Percentiles rank a stretch among this genome's conserved stretches.
Evolutionary conservation across 2,329 filamentous ascomycete genomes (phyloP).

Genomic region (Epicoccum nigrum): DNA sequence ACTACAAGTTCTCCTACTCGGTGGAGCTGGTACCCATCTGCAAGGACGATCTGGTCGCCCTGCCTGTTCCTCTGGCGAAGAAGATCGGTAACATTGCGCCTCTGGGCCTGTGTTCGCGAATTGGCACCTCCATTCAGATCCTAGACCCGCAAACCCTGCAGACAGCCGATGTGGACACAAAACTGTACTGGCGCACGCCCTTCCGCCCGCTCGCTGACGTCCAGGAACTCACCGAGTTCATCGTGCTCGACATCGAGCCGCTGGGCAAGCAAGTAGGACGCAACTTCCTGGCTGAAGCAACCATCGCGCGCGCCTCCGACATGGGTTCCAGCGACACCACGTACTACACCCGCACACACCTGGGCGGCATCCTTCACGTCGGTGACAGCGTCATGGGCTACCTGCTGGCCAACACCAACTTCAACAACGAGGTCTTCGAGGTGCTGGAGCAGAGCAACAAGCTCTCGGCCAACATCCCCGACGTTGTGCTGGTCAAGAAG

Average conservation of each 20-base stretch:
- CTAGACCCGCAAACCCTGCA: slow-evolving; percentile 91
- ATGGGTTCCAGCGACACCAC: slow-evolving; percentile 84
- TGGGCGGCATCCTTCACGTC: slow-evolving; percentile 82
- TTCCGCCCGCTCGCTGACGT: slow-evolving; percentile 85
- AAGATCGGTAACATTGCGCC: slow-evolving; percentile 87
- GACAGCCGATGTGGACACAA: slow-evolving; percentile 80
- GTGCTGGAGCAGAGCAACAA: slow-evolving; percentile 77
- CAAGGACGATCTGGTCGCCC: slow-evolving; percentile 94
- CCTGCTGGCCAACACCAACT: slow-evolving; percentile 84
- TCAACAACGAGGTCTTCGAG: slow-evolving; percentile 87
- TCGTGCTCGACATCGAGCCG: slow-evolving; percentile 92
- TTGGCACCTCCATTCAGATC: slow-evolving; percentile 88
- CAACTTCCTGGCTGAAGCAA: slow-evolving; percentile 84
- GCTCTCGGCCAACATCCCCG: slow-evolving; percentile 76
- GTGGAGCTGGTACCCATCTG: slow-evolving; percentile 91
- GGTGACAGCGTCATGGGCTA: slow-evolving; percentile 97
- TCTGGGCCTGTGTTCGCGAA: slow-evolving; percentile 81
- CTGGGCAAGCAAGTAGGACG: slow-evolving; percentile 77
- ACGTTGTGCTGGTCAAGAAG: slow-evolving; percentile 97
- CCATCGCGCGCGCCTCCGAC: slow-evolving; percentile 84
- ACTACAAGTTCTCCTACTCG: slow-evolving; percentile 94
- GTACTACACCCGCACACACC: slow-evolving; percentile 89
- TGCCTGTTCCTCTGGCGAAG: slow-evolving; percentile 88
- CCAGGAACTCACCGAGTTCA: slow-evolving; percentile 85
- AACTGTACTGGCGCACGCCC: slow-evolving; percentile 88